Conservation (phyloP, 164 flowering plant genomes). For the Tetrastigma voinierianum region DNA sequence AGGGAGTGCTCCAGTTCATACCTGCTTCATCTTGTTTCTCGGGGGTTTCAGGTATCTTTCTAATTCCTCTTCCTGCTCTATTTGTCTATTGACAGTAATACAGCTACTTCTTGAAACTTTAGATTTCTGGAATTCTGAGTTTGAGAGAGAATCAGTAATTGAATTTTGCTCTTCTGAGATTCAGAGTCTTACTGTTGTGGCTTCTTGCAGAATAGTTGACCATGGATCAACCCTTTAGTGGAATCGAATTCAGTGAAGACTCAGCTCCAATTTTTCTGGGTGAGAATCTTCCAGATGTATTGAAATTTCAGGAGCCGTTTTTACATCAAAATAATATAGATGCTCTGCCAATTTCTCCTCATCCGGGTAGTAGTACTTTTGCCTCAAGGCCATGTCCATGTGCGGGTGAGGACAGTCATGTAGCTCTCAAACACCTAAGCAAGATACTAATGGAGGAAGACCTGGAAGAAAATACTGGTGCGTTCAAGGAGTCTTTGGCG, state of each 20-base stretch:
- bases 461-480: constrained; percentile 40
- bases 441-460: constrained; percentile 67
- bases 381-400: constrained; percentile 3
- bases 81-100: too few species aligned
- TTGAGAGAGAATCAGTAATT: too few species aligned
- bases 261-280: background rate
- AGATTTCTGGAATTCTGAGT: too few species aligned
- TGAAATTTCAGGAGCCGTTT: background rate
- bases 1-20: too few species aligned
- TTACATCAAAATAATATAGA: background rate
- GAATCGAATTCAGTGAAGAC: constrained; percentile 1
- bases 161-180: background rate
- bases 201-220: background rate
- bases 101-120: too few species aligned
- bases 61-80: too few species aligned
- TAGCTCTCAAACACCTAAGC: constrained; percentile 41
- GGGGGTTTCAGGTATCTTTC: too few species aligned
- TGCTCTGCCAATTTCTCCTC: constrained; percentile 11
- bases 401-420: constrained; percentile 30
- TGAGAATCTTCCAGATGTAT: constrained; percentile 6
- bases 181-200: background rate
- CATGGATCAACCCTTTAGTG: constrained; percentile 18
- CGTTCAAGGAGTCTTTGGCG: constrained; percentile 48
- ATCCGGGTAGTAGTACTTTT: constrained; percentile 1
- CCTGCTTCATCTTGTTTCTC: too few species aligned